Percentiles rank a stretch among this genome's conserved stretches.
phyloP scores from a whole-genome alignment of 129 eudicot genomes.

The Ambrosia trifida region DNA sequence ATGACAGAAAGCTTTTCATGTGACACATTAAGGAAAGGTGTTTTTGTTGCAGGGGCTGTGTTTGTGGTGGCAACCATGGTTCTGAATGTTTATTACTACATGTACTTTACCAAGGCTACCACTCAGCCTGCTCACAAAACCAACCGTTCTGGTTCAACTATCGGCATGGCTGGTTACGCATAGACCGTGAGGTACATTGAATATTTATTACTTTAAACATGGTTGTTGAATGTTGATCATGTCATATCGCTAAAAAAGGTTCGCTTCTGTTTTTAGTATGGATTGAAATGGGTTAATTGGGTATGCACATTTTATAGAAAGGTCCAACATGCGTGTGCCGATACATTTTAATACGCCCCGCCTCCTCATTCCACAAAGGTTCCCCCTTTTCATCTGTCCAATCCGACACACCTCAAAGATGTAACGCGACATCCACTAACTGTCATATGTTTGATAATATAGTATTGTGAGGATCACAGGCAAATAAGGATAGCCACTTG shows the following conservation, averaged over 20 bases:
- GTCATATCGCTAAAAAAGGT: not conserved
- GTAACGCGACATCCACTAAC: no score
- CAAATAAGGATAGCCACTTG: no score
- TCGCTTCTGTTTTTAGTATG: not conserved
- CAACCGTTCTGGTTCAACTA: conserved; percentile 1
- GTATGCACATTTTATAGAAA: not conserved
- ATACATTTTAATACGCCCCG: no score
- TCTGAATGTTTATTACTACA: conserved; percentile 75
- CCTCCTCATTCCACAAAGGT: no score
- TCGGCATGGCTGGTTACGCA: conserved; percentile 2
- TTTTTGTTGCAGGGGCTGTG: conserved; percentile 89
- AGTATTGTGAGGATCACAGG: no score
- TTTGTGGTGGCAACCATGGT: conserved; percentile 82
- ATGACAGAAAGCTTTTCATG: conserved; percentile 83
- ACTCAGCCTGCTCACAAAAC: conserved; percentile 32
- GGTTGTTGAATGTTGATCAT: not conserved
- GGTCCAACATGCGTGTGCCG: not conserved
- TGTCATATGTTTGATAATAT: no score
- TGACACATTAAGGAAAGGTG: conserved; percentile 73
- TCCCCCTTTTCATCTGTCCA: no score
- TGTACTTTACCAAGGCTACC: conserved; percentile 93
- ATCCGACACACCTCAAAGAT: no score
- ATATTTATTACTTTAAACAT: not conserved
- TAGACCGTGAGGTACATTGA: not conserved
- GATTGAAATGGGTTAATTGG: not conserved